Base-by-base conservation (phyloP, 441 rosid species). In the Erodium trifolium region DNA sequence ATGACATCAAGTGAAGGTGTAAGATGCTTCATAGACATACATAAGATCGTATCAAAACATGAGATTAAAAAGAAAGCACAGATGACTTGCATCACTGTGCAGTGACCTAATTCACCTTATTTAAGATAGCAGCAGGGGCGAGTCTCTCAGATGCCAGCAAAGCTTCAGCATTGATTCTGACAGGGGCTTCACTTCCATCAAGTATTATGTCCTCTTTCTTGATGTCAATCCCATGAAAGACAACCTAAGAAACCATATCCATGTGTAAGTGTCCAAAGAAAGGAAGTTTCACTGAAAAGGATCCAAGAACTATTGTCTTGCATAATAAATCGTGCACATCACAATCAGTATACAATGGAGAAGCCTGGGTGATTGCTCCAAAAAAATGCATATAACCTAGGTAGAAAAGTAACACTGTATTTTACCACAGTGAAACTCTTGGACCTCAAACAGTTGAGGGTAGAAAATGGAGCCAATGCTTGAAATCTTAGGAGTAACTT, bases 141-240 rank as follows among this genome's bases (percentile, higher is more conserved):
- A 95, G 87, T 68, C 79, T 84, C 78, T 92, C 99, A 37, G 89
- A 82, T 68, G 93, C 88, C 77, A 95, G 79, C 63, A 85, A 77
- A 53, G 92, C 87, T 85, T 88, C 91, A 74, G 85, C 88, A 75
- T 86, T 91, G 73, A 95, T 88, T 75, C 92, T 88, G 72, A 83
- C 70, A 51, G 99, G 98, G 68, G 96, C 96, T 70, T 92, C 99
- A 80, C 99, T 95, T 72, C 99, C 98, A 79, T 92, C 95, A 63
- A 95, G 96, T 69, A 90, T 64, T 63, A 92, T 79, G 70, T 95
- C 96, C 71, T 88, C 91, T 81, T 81, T 88, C 72, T 82, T 77
- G 75, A 92, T 74, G 68, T 75, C 86, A 77, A 95, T 90, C 70
- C 98, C 99, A 77, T 90, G 95, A 80, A 92, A 90, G 66, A 57